Evolutionary conservation across 2,329 filamentous ascomycete species (phyloP).

Genomic region (Dendrostoma leiphaemia): DNA sequence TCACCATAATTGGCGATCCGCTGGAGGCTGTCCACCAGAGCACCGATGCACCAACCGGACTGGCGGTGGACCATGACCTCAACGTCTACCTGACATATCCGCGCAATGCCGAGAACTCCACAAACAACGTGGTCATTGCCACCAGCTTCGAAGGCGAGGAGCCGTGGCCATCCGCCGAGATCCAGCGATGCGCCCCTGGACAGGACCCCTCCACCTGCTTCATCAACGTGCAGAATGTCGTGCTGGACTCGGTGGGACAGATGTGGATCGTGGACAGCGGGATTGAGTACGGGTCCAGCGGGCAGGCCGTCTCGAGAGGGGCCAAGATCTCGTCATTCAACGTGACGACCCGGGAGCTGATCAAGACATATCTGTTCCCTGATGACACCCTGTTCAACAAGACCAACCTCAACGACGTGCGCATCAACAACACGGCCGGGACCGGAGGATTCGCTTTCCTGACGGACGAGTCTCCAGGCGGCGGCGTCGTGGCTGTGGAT

Average conservation of each 20-base stretch:
- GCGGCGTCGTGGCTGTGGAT: constrained; percentile 37
- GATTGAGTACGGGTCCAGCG: constrained; percentile 29
- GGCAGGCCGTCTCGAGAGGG: constrained; percentile 29
- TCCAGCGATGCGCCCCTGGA: constrained; percentile 35
- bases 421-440: constrained; percentile 41
- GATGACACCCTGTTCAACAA: constrained; percentile 29
- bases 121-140: constrained; percentile 36
- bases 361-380: constrained; percentile 37
- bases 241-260: constrained; percentile 35
- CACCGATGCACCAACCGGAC: constrained; percentile 33
- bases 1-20: constrained; percentile 32
- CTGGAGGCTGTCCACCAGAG: constrained; percentile 37
- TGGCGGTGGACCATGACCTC: constrained; percentile 34
- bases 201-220: constrained; percentile 41
- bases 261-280: constrained; percentile 41
- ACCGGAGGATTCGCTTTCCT: constrained; percentile 38
- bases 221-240: constrained; percentile 43
- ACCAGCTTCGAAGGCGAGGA: constrained; percentile 35
- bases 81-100: constrained; percentile 41
- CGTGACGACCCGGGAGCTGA: constrained; percentile 26
- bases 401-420: constrained; percentile 40
- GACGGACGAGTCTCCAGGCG: constrained; percentile 35
- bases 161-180: constrained; percentile 37
- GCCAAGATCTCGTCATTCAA: constrained; percentile 43
- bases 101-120: constrained; percentile 34